Evolutionary conservation across 306 rosid species (phyloP).

Genomic region (Pterocarpus santalinus): DNA sequence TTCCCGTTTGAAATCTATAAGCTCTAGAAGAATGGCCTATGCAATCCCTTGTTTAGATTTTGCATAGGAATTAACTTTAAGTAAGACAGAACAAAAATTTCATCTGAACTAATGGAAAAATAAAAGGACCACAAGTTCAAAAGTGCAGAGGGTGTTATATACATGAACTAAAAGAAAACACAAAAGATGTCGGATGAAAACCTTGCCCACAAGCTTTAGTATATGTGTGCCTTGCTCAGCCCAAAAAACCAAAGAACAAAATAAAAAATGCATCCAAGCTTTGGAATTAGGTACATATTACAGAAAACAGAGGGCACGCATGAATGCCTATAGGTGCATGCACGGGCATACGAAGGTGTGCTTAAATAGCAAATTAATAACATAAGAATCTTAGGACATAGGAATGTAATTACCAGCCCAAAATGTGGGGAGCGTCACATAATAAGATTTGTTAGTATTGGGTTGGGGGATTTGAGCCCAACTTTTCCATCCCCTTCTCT

Average conservation of each 20-base stretch:
- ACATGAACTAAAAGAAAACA: constrained; percentile 42
- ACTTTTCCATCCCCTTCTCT: too few relatives aligned
- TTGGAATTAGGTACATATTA: neutral
- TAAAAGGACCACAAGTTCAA: constrained; percentile 19
- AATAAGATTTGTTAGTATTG: constrained; percentile 65
- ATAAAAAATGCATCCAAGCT: constrained; percentile 5
- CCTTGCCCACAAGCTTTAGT: constrained; percentile 12
- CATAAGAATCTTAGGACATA: constrained; percentile 4
- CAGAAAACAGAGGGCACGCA: constrained; percentile 19
- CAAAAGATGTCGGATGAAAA: constrained; percentile 17
- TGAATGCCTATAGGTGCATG: neutral
- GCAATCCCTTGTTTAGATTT: constrained; percentile 99
- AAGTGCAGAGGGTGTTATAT: constrained; percentile 23
- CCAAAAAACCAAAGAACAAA: constrained; percentile 19
- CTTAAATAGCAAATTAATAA: constrained; percentile 14
- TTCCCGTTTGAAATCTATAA: constrained; percentile 95
- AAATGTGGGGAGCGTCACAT: constrained; percentile 97
- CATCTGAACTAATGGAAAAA: neutral
- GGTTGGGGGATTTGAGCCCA: too few relatives aligned
- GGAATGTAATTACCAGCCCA: constrained; percentile 89
- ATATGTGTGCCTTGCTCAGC: constrained; percentile 16
- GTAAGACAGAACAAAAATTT: constrained; percentile 29
- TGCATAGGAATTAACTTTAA: constrained; percentile 59
- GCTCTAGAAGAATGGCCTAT: constrained; percentile 95
- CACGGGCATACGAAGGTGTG: constrained; percentile 4